phyloP scores from a whole-genome alignment of 768 basidiomycete species.

The Tricholoma sp. region DNA sequence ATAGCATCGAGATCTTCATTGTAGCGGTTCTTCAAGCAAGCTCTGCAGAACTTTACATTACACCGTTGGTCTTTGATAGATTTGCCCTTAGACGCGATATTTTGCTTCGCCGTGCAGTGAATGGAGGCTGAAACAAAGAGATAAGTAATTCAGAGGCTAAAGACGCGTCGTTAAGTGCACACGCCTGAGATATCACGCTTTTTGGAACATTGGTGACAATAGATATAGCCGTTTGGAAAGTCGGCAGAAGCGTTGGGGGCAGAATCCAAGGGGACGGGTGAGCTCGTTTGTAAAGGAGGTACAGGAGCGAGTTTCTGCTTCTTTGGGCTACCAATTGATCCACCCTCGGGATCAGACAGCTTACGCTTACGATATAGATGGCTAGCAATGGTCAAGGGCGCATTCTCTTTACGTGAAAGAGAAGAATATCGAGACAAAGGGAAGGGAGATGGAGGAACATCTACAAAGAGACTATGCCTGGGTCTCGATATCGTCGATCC shows the following conservation, averaged over 20 bases:
- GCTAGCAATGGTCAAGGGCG: slow-evolving; percentile 23
- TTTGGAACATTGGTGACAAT: slow-evolving; percentile 71
- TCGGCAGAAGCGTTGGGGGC: slow-evolving; percentile 22
- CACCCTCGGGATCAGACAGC: slow-evolving; percentile 28
- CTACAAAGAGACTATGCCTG: slow-evolving; percentile 48
- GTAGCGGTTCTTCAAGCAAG: slow-evolving; percentile 68
- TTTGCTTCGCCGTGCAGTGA: slow-evolving; percentile 31
- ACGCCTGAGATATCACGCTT: slow-evolving; percentile 51
- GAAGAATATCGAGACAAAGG: slow-evolving; percentile 15
- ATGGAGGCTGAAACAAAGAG: slow-evolving; percentile 14
- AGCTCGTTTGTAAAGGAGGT: slow-evolving; percentile 14
- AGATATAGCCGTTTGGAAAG: slow-evolving; percentile 40
- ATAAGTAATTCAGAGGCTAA: slow-evolving; percentile 1
- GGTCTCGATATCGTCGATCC: slow-evolving; percentile 24
- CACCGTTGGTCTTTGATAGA: slow-evolving; percentile 38
- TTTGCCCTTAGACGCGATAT: slow-evolving; percentile 12
- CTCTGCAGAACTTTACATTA: slow-evolving; percentile 53
- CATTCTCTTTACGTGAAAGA: slow-evolving; percentile 40
- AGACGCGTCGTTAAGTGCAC: slow-evolving; percentile 12
- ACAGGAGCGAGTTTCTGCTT: slow-evolving; percentile 24
- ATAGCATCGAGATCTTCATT: slow-evolving; percentile 43
- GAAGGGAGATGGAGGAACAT: slow-evolving; percentile 50
- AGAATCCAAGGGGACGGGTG: slow-evolving; percentile 10
- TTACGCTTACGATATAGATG: slow-evolving; percentile 44
- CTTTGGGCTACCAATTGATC: slow-evolving; percentile 20